A percentile compares a stretch with the other conserved stretches of the same genome.
Conservation (phyloP, 352 stramenopile species). For the Phytopythium litorale region DNA sequence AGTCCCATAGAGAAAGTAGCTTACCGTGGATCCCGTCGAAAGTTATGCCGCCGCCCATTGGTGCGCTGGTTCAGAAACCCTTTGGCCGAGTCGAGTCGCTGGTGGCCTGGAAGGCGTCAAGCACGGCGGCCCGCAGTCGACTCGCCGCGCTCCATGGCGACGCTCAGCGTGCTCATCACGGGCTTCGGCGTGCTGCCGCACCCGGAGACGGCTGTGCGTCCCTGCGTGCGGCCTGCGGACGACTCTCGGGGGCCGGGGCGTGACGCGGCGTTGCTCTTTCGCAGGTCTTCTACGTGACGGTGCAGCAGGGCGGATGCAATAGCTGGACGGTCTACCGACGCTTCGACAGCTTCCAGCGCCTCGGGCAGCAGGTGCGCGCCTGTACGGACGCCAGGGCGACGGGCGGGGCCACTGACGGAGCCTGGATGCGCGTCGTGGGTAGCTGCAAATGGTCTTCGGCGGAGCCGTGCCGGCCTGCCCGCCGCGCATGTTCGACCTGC, state of each 20-base stretch:
- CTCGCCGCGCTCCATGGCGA: constrained; percentile 31
- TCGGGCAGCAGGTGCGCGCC: constrained; percentile 42
- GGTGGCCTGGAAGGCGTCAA: background rate
- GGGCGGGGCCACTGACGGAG: background rate
- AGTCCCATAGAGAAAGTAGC: background rate
- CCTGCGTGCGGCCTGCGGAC: background rate
- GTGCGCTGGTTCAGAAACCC: constrained; percentile 9
- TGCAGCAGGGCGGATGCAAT: constrained; percentile 61
- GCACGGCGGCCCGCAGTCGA: background rate
- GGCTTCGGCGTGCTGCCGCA: constrained; percentile 66
- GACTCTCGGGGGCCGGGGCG: background rate
- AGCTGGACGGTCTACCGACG: constrained; percentile 77
- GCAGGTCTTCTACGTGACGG: constrained; percentile 71
- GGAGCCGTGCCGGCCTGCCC: constrained; percentile 56
- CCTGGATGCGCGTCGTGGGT: background rate
- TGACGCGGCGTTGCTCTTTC: background rate
- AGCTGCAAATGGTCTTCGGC: constrained; percentile 71
- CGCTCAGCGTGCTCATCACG: constrained; percentile 68
- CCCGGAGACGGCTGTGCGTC: constrained; percentile 44
- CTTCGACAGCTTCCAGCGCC: constrained; percentile 72
- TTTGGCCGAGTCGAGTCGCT: constrained; percentile 7
- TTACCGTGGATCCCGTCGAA: constrained; percentile 1
- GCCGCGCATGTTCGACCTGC: constrained; percentile 46
- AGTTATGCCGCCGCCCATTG: background rate
- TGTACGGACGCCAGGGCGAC: too few relatives aligned